Conservation (phyloP, 257 asterid genomes). For the Coffea canephora region DNA sequence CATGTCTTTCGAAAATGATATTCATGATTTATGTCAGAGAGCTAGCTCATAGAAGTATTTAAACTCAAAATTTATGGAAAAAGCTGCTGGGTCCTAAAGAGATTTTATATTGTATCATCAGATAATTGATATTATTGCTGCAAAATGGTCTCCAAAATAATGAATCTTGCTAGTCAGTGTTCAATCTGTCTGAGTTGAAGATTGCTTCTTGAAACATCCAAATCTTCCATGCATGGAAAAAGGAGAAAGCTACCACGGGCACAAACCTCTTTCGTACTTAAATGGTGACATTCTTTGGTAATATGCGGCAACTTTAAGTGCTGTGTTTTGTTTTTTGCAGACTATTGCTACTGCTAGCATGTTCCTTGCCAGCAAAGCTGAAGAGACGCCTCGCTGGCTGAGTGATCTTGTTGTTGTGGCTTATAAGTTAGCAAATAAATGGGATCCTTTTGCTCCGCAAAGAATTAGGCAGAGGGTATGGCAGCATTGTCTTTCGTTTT, state of each 20-base stretch:
- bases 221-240: neutral
- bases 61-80: neutral
- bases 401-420: slow-evolving; percentile 43
- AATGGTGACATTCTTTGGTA: slow-evolving; percentile 12
- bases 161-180: neutral
- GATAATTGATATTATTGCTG: neutral
- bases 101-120: neutral
- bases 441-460: slow-evolving; percentile 59
- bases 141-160: neutral
- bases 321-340: slow-evolving; percentile 37
- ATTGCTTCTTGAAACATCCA: neutral
- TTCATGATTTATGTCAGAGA: neutral
- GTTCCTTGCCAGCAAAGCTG: slow-evolving; percentile 64
- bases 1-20: neutral
- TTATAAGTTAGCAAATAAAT: slow-evolving; percentile 42
- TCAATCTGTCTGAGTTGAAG: neutral
- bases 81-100: neutral
- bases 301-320: slow-evolving; percentile 20
- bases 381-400: slow-evolving; percentile 63
- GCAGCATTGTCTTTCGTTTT: slow-evolving; percentile 9
- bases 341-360: slow-evolving; percentile 46
- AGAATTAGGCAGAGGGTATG: slow-evolving; percentile 52
- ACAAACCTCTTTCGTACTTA: neutral
- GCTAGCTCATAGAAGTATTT: neutral
- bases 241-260: neutral